Base-by-base conservation (phyloP, 306 rosid genomes). In the Rubus idaeus region DNA sequence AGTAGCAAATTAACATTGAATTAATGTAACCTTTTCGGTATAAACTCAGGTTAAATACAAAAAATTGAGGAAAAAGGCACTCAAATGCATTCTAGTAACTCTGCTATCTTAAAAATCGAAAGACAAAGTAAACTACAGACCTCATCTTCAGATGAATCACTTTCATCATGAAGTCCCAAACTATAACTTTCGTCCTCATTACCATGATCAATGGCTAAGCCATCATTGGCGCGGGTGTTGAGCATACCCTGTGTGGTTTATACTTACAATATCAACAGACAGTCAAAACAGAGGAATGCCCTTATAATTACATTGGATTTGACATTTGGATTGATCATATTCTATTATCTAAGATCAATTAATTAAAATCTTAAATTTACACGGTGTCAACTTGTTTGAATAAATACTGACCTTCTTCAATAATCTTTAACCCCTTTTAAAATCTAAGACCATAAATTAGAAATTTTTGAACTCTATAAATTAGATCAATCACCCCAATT, bases 111-210 rank as follows among this genome's bases (percentile, higher is more conserved):
- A 53, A 67, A 65, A 65, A 6, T 21, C 18, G 41, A 7, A 16
- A 35, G 7, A 3, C 8, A 30, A n/a, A 67, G 21, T 46, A 71
- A 51, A 35, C 23, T 79, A 77, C 68, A 51, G 17, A 95, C 98
- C 97, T 95, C 98, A 53, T 95, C 98, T 81, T 95, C 98, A 50
- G 98, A 95, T 18, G 98, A 95, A 86, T 92, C 98, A 83, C 97
- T 95, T 76, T 20, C 90, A 71, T 82, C 81, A 53, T 84, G 85
- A 67, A 74, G 72, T 44, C 83, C 87, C 4, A 90, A 85, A 76
- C 77, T 70, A 42, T 85, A 88, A 64, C 84, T 82, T 74, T 69
- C 79, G n/a, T 78, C 83, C 40, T 77, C 88, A 78, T 71, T 74
- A 66, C 64, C 81, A 62, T 60, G 39, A 62, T 37, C 86, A 51